Conservation (phyloP, 169 alveolate genomes). For the Eimeria tenella region DNA sequence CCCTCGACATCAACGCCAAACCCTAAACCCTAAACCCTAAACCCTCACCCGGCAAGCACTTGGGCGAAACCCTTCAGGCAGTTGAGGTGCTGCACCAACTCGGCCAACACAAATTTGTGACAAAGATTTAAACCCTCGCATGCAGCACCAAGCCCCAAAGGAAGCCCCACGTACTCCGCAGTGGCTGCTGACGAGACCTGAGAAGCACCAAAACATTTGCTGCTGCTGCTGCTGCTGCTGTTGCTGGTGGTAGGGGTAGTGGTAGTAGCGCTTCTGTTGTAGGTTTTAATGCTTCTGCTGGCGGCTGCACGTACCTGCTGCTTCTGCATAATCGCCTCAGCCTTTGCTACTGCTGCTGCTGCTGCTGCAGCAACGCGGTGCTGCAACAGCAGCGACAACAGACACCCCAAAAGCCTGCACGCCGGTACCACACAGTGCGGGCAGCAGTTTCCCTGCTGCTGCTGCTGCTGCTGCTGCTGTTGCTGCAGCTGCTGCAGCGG, state of each 20-base stretch:
- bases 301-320: neutral
- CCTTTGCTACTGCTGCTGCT: conserved; percentile 42
- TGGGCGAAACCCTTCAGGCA: neutral
- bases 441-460: neutral
- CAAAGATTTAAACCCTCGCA: neutral
- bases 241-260: neutral
- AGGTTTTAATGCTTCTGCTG: neutral
- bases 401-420: conserved; percentile 26
- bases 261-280: neutral
- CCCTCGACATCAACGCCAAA: neutral
- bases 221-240: neutral
- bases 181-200: neutral
- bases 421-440: neutral
- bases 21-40: neutral
- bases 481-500: neutral
- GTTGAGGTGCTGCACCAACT: conserved; percentile 7
- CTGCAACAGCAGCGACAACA: neutral
- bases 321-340: neutral
- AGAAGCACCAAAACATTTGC: neutral
- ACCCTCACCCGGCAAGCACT: conserved; percentile 11
- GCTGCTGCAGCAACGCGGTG: conserved; percentile 33
- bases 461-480: neutral
- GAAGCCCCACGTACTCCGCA: neutral
- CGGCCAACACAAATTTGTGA: neutral
- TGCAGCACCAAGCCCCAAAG: neutral